Base-by-base conservation (phyloP, 2,329 filamentous ascomycete species). In the Xylariaceae sp. region DNA sequence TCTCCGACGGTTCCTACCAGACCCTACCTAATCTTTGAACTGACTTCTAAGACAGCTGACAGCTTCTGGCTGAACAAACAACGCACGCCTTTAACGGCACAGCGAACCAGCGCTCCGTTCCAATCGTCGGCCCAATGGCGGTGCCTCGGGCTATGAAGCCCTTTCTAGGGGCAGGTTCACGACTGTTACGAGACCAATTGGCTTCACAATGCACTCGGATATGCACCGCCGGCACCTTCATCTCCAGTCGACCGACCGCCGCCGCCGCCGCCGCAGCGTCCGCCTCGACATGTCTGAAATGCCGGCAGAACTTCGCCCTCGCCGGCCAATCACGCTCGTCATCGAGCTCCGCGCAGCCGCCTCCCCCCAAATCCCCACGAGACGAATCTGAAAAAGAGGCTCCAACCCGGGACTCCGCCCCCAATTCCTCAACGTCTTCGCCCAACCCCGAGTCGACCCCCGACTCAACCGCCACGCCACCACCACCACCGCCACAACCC, bases 291-390 rank as follows among this genome's bases (percentile, higher is more conserved):
- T 73, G 70, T 40, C 65, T 68, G 26, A 67, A 60, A 45, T 73
- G 66, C 40, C 63, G 58, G 9, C 55, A 65, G 55, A 64, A 53
- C 53, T 58, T 60, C 45, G 37, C 51, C n/a, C 40, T 60, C 20
- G 54, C 54, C 44, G 20, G 59, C 23, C 65, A 59, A 20, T 26
- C 74, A 66, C 49, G 75, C 74, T 64, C 67, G 20, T 73, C 66
- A 44, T 74, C 74, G 40, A 68, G 60, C 29, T 53, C 67, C 16
- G 67, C 66, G 20, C 63, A 65, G 7, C 65, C 65, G 14, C 21
- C 40, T 23, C 52, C 44, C 20, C 60, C 37, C 2, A 60, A 49
- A 32, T 55, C 43, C 50, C 49, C 56, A 23, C 7, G 7, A 7
- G 50, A 20, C 20, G 32, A 37, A 14, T 29, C 23, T 19, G 20